These are phyloP conservation scores for Metarhizium sp. DNA, from an alignment of 2,329 filamentous ascomycete genomes.

Conservation along the genomic window DNA sequence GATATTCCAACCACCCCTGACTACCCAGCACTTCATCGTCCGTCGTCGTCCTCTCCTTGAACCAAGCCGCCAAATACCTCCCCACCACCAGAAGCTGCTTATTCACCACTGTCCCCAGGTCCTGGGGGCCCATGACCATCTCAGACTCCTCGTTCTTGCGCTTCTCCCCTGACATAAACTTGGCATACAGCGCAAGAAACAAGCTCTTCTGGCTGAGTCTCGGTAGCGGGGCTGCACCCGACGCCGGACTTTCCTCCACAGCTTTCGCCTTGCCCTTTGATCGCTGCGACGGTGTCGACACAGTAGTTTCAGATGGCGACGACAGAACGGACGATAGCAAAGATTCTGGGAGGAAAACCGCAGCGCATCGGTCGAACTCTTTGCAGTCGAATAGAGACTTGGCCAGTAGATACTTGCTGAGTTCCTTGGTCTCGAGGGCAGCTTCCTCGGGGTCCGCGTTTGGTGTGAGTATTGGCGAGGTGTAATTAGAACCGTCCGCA, in stretches of 20 bases:
- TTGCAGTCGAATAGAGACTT: conserved; percentile 93
- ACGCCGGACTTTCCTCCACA: conserved; percentile 11
- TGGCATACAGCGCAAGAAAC: conserved; percentile 87
- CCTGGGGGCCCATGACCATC: conserved; percentile 91
- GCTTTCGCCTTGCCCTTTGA: conserved; percentile 48
- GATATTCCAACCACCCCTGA: conserved; percentile 90
- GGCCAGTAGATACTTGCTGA: conserved; percentile 77
- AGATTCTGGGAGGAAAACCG: conserved; percentile 78
- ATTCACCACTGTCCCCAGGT: conserved; percentile 76
- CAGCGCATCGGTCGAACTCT: conserved; percentile 88
- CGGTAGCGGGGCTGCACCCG: conserved; percentile 30
- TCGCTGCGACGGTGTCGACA: conserved; percentile 35
- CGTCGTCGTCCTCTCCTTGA: conserved; percentile 51
- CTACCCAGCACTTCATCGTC: conserved; percentile 52
- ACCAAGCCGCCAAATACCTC: conserved; percentile 71
- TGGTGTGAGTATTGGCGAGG: conserved; percentile 39
- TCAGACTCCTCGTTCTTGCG: conserved; percentile 93
- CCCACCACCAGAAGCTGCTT: conserved; percentile 73
- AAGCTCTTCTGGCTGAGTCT: conserved; percentile 79
- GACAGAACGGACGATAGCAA: conserved; percentile 58
- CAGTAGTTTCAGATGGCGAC: conserved; percentile 30
- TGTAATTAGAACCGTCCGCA: conserved; percentile 24
- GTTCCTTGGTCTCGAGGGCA: conserved; percentile 66
- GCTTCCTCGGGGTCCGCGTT: conserved; percentile 65
- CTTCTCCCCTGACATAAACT: conserved; percentile 89